Evolutionary conservation across 208 protist species (phyloP), one percentile per base, ranked within the genome.

Genomic region (Acanthamoeba lenticulata): DNA sequence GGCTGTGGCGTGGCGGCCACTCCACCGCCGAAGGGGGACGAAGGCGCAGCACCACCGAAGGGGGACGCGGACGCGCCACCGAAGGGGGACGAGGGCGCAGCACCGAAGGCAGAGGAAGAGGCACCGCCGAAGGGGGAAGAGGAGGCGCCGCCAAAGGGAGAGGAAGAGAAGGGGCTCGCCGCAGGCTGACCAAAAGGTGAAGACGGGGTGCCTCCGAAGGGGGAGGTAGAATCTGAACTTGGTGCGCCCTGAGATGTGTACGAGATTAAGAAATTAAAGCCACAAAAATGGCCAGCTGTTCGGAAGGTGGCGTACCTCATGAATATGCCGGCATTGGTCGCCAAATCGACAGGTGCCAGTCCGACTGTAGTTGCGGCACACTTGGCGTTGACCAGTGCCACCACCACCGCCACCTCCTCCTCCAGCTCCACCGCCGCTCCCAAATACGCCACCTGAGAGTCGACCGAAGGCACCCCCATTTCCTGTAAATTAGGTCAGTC

Each of bases 101-200:
- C 52, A 21, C 57, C 83, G 34, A 90, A 90, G 0, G 83, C 49
- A 45, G 83, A 90, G 42, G 83, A 60, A 17, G 83, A 42, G 36
- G 29, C 44, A 40, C 27, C 65, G 27, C 55, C n/a, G n/a, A 57
- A 57, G 49, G 49, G 49, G 19, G 49, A 57, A 57, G 49, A 57
- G 19, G 49, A 9, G 29, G 40, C 36, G 40, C 34, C 74, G 13
- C 19, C 19, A 6, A 40, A 60, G n/a, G 29, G 24, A 9, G 15
- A 11, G 17, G 79, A 57, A 45, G 42, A 29, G 27, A 85, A 85
- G 15, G 74, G 42, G 40, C 74, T 52, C 42, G 34, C 49, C 15
- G 47, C 24, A 19, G 24, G 49, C 34, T 65, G 32, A 15, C 52
- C 81, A 42, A 90, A 90, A 19, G 81, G 81, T 27, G 81, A 90